Evolutionary conservation across 306 rosid genomes (phyloP), one percentile per base, ranked within the genome.

Genomic region (Calophaca sinica): DNA sequence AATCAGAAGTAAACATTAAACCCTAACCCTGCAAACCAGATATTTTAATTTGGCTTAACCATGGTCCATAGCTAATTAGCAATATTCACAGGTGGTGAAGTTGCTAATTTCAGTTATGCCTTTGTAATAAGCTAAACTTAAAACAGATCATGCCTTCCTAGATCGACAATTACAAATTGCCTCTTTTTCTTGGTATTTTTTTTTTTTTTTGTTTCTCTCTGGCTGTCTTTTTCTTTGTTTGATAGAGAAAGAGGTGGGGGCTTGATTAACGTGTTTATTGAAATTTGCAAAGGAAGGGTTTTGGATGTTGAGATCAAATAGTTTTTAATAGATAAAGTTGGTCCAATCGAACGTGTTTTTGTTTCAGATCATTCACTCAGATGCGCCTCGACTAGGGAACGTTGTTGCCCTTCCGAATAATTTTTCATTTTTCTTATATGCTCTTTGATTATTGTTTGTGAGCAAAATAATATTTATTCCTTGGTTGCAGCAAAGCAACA

Each of bases 371-470:
- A 77, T 61, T 80, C 81, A 15, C 38, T 78, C 51, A 84, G 90
- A 89, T 89, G 87, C 90, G 57, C 89, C 89, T 89, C 89, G 93
- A 63, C 89, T 82, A 89, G 75, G 90, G 39, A 61, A 68, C 51
- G 51, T 9, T 26, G 45, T 72, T 85, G 36, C 67, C 62, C 70
- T 65, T 68, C 11, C 15, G 3, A 79, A 68, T 83, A 69, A 38
- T 58, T 70, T 64, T 45, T 35, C 26, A 57, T 70, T 68, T 68
- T 75, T n/a, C 14, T 38, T 51, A 41, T 38, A 32, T 62, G 59
- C 13, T 75, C 70, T 62, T 76, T 76, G 65, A 77, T 68, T 50
- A 69, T 74, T 45, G 72, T 67, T 80, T 73, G 70, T 73, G 32
- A 77, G 20, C 79, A 66, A 66, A 80, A 41, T 65, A 65, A 62